phyloP scores from a whole-genome alignment of 1,139 yeast genomes.

The Suhomyces maxii region DNA sequence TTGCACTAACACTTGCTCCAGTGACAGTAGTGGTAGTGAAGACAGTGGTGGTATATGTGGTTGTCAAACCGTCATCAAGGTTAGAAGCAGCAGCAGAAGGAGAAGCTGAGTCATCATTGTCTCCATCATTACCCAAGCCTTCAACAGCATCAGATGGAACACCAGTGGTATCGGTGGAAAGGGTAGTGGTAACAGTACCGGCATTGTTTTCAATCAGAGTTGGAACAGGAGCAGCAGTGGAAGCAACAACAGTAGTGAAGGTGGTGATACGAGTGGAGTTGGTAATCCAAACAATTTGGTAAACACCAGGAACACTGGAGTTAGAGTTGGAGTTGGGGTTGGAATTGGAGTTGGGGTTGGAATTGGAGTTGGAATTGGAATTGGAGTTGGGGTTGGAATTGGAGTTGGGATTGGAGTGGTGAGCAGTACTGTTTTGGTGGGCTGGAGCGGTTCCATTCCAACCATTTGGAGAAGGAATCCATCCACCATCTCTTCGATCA shows the following conservation, averaged over 20 bases:
- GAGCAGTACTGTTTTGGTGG: not conserved
- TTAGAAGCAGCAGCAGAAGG: not conserved
- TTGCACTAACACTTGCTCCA: not conserved
- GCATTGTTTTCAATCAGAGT: not conserved
- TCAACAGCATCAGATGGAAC: not conserved
- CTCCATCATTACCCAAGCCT: not conserved
- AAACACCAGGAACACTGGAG: not conserved
- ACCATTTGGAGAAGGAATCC: conserved; percentile 5
- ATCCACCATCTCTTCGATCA: conserved; percentile 4
- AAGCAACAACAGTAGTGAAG: not conserved
- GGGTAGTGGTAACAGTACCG: not conserved
- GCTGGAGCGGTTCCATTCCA: conserved; percentile 2
- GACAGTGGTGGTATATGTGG: not conserved
- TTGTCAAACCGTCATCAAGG: not conserved
- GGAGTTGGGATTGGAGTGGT: not conserved
- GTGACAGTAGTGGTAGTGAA: not conserved
- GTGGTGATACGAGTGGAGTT: not conserved
- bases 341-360: not conserved
- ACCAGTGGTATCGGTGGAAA: conserved; percentile 1
- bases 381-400: not conserved
- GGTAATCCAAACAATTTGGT: not conserved
- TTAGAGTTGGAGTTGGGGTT: not conserved
- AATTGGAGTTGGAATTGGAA: not conserved
- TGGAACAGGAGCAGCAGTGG: conserved; percentile 1
- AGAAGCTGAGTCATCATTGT: not conserved